These are phyloP conservation scores for Chlorella sp. DNA, from an alignment of 139 green algal genomes.

Conservation along the genomic window DNA sequence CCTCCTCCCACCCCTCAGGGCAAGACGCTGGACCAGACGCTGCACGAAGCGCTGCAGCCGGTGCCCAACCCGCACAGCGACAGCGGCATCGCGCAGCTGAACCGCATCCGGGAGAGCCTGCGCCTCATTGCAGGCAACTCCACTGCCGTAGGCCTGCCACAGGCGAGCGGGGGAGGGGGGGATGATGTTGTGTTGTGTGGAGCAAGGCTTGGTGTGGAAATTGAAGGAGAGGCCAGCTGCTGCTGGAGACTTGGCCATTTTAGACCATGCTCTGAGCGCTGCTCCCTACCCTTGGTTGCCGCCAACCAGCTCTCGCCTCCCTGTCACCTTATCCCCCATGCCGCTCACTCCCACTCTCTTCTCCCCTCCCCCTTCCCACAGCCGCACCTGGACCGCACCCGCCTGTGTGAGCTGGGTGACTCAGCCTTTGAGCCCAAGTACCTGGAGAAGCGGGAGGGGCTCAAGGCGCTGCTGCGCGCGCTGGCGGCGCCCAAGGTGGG, in stretches of 20 bases:
- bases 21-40: constrained; percentile 72
- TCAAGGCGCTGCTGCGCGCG: constrained; percentile 50
- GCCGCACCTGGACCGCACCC: constrained; percentile 91
- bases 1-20: not conserved
- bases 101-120: constrained; percentile 59
- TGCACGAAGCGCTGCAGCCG: constrained; percentile 69
- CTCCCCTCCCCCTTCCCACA: constrained; percentile 44
- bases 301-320: not conserved
- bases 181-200: too few species aligned
- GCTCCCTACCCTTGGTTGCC: too few species aligned
- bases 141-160: constrained; percentile 72
- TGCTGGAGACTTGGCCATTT: too few species aligned
- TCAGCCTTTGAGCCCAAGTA: constrained; percentile 53
- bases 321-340: not conserved
- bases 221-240: too few species aligned
- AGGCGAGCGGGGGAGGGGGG: not conserved
- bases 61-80: constrained; percentile 82
- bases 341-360: too few species aligned
- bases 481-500: constrained; percentile 62
- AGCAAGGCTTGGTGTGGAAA: too few species aligned
- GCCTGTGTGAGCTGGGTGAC: constrained; percentile 68
- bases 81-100: constrained; percentile 65
- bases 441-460: constrained; percentile 45
- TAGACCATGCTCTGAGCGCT: too few species aligned
- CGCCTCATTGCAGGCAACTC: constrained; percentile 57